phyloP scores from a whole-genome alignment of 495 filamentous ascomycete species.

The Penicillium canariense region DNA sequence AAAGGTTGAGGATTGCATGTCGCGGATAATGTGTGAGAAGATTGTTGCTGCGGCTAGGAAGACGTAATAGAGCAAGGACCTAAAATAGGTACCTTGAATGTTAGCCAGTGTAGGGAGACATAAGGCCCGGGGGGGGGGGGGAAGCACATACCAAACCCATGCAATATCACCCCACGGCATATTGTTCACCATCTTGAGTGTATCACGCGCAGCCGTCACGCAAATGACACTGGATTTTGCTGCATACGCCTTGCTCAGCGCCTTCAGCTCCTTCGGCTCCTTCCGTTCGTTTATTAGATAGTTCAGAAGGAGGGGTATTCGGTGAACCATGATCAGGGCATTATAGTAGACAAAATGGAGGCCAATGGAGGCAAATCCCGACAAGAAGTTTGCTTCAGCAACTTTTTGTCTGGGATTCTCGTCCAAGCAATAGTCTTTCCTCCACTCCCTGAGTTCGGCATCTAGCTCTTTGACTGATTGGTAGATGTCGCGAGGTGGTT shows the following conservation, averaged over 20 bases:
- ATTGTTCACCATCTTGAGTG: constrained; percentile 85
- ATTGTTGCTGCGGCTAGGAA: constrained; percentile 88
- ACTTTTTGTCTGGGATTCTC: constrained; percentile 80
- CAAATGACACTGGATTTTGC: constrained; percentile 68
- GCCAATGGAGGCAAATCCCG: constrained; percentile 83
- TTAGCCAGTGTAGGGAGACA: not conserved
- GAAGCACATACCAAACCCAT: constrained; percentile 78
- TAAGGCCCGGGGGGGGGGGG: no score
- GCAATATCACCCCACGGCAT: constrained; percentile 90
- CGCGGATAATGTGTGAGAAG: constrained; percentile 91
- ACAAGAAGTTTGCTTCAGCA: constrained; percentile 74
- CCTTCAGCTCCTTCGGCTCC: constrained; percentile 11
- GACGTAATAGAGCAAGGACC: constrained; percentile 93
- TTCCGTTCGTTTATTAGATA: constrained; percentile 55
- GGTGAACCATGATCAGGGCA: constrained; percentile 91
- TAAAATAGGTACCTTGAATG: constrained; percentile 25
- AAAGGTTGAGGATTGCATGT: constrained; percentile 77
- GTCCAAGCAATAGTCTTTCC: constrained; percentile 70
- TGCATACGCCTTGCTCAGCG: constrained; percentile 57
- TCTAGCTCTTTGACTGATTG: constrained; percentile 87
- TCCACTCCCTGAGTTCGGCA: constrained; percentile 87
- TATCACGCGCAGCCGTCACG: constrained; percentile 83
- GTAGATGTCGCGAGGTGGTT: constrained; percentile 79
- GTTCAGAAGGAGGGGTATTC: constrained; percentile 89
- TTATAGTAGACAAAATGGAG: constrained; percentile 95